phyloP scores from a whole-genome alignment of 23 red algal genomes.

The Gracilaria domingensis region DNA sequence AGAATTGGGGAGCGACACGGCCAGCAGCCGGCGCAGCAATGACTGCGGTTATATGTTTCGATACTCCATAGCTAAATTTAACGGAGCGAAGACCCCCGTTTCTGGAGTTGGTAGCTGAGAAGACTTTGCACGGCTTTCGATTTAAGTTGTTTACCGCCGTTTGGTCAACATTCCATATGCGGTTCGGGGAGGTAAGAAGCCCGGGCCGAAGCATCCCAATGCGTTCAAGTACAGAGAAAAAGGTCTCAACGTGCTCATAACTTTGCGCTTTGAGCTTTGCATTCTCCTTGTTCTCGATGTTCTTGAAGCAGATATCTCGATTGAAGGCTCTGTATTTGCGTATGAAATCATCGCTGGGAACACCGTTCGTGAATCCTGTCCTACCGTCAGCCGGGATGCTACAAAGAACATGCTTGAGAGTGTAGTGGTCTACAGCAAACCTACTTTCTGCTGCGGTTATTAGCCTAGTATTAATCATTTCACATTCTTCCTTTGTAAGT shows the following conservation, averaged over 20 bases:
- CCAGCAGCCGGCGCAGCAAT: slow-evolving; percentile 23
- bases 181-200: background rate
- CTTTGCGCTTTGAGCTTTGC: background rate
- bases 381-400: background rate
- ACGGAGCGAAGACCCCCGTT: slow-evolving; percentile 2
- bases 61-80: background rate
- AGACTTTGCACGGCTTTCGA: slow-evolving; percentile 11
- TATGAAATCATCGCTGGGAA: background rate
- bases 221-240: slow-evolving; percentile 27
- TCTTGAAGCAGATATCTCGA: slow-evolving; percentile 2
- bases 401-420: background rate
- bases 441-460: background rate
- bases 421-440: background rate
- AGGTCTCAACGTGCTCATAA: slow-evolving; percentile 9
- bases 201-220: background rate
- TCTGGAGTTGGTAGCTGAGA: background rate
- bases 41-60: slow-evolving; percentile 43
- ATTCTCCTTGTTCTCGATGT: slow-evolving; percentile 2
- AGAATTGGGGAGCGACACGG: slow-evolving; percentile 15
- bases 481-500: background rate
- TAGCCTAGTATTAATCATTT: background rate
- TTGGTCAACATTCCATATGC: slow-evolving; percentile 47
- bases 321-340: slow-evolving; percentile 10
- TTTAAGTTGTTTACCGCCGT: background rate
- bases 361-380: background rate